phyloP scores from a whole-genome alignment of 2,329 filamentous ascomycete genomes.

The Amauroascus niger region DNA sequence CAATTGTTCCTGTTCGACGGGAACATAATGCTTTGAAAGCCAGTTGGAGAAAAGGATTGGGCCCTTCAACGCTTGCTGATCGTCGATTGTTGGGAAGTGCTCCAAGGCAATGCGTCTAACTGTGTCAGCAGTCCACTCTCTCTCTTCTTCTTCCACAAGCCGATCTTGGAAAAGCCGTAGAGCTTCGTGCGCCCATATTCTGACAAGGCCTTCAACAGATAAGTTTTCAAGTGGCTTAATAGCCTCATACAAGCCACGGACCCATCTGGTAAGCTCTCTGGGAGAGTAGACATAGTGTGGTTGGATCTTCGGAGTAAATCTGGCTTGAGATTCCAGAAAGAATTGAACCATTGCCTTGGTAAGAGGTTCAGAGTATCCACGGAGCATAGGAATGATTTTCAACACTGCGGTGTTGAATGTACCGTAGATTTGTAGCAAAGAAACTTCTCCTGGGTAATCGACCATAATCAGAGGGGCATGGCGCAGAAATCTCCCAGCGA shows the following conservation, averaged over 20 bases:
- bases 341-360: constrained; percentile 97
- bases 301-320: constrained; percentile 93
- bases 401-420: constrained; percentile 95
- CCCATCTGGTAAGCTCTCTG: constrained; percentile 95
- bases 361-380: constrained; percentile 85
- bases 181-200: constrained; percentile 97
- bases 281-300: constrained; percentile 99
- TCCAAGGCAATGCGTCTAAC: constrained; percentile 79
- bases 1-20: constrained; percentile 87
- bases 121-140: constrained; percentile 86
- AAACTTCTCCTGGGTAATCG: constrained; percentile 92
- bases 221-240: constrained; percentile 85
- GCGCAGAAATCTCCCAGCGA: constrained; percentile 86
- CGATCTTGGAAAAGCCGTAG: constrained; percentile 94
- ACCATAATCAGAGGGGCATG: constrained; percentile 99
- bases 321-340: constrained; percentile 85
- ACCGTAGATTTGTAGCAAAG: constrained; percentile 93
- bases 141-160: constrained; percentile 86
- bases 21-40: constrained; percentile 97
- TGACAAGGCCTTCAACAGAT: constrained; percentile 78
- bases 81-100: constrained; percentile 90
- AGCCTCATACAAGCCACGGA: constrained; percentile 92
- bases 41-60: constrained; percentile 99
- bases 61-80: constrained; percentile 75
- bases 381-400: constrained; percentile 91